Percentiles rank a stretch among this genome's conserved stretches.
Conservation (phyloP, 169 alveolate species). For the Cryptosporidium sp. region DNA sequence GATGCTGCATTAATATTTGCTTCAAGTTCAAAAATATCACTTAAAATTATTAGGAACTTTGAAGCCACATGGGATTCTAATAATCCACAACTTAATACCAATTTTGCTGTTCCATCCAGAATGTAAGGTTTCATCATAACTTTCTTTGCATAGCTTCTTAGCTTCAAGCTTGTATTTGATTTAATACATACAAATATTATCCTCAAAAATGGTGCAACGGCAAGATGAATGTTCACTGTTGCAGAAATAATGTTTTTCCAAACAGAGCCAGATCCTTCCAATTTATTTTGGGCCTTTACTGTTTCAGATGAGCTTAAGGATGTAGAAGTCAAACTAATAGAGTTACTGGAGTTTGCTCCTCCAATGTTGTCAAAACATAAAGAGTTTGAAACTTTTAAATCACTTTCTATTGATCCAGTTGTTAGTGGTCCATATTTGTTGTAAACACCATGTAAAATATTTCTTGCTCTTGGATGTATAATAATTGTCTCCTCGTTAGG, state of each 20-base stretch:
- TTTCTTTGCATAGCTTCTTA: constrained; percentile 24
- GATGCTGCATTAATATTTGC: constrained; percentile 34
- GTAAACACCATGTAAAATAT: constrained; percentile 61
- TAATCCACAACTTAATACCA: constrained; percentile 58
- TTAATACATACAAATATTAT: constrained; percentile 43
- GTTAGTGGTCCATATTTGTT: constrained; percentile 64
- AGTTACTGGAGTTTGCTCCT: not conserved
- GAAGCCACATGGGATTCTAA: constrained; percentile 72
- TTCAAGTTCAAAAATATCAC: constrained; percentile 34
- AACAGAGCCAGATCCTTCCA: constrained; percentile 48
- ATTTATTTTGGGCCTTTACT: constrained; percentile 30
- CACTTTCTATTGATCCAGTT: constrained; percentile 38
- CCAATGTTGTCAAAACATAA: not conserved
- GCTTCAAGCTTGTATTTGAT: constrained; percentile 39
- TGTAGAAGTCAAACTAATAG: constrained; percentile 12
- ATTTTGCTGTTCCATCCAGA: constrained; percentile 38
- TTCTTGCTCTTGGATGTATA: constrained; percentile 64
- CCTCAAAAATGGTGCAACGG: constrained; percentile 54
- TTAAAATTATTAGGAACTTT: constrained; percentile 32
- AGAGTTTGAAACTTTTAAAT: constrained; percentile 1
- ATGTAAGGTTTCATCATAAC: constrained; percentile 24
- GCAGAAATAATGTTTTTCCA: constrained; percentile 67
- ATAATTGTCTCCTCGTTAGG: constrained; percentile 60
- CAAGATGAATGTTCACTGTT: constrained; percentile 27
- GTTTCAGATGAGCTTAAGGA: constrained; percentile 41